Evolutionary conservation across 257 asterid species (phyloP).

Genomic region (Cinchona pubescens): DNA sequence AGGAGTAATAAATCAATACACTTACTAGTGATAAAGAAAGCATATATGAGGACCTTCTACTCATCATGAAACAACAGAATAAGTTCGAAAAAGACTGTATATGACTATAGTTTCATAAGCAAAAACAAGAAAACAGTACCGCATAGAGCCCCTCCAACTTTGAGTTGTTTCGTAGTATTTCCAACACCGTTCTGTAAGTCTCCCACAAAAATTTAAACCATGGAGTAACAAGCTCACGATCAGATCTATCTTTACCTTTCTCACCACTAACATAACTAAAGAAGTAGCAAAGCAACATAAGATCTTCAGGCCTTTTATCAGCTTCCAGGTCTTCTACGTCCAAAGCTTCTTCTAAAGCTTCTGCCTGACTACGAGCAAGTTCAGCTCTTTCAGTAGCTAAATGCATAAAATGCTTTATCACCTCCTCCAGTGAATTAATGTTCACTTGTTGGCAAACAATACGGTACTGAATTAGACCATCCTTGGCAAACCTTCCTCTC

Average conservation of each 20-base stretch:
- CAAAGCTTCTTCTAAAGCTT: constrained; percentile 82
- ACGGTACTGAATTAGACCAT: constrained; percentile 92
- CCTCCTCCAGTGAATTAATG: constrained; percentile 81
- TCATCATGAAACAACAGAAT: background rate
- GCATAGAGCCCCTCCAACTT: constrained; percentile 72
- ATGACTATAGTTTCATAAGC: background rate
- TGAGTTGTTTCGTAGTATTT: constrained; percentile 71
- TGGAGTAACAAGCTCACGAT: constrained; percentile 83
- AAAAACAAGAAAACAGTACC: constrained; percentile 22
- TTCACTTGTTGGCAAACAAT: constrained; percentile 93
- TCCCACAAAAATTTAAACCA: constrained; percentile 93
- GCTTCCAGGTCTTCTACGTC: constrained; percentile 92
- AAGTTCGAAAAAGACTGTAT: background rate
- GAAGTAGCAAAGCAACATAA: too few species aligned
- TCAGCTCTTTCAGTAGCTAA: constrained; percentile 88
- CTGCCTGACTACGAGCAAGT: constrained; percentile 76
- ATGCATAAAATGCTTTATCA: constrained; percentile 95
- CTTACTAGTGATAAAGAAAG: background rate
- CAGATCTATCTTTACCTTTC: constrained; percentile 92
- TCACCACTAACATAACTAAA: constrained; percentile 98
- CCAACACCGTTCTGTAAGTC: constrained; percentile 78
- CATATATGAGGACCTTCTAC: background rate
- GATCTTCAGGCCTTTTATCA: constrained; percentile 92
- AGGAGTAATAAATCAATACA: background rate
- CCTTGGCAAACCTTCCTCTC: constrained; percentile 94